Evolutionary conservation across 495 filamentous ascomycete genomes (phyloP).

Genomic region (Penicillium macrosclerotiorum): DNA sequence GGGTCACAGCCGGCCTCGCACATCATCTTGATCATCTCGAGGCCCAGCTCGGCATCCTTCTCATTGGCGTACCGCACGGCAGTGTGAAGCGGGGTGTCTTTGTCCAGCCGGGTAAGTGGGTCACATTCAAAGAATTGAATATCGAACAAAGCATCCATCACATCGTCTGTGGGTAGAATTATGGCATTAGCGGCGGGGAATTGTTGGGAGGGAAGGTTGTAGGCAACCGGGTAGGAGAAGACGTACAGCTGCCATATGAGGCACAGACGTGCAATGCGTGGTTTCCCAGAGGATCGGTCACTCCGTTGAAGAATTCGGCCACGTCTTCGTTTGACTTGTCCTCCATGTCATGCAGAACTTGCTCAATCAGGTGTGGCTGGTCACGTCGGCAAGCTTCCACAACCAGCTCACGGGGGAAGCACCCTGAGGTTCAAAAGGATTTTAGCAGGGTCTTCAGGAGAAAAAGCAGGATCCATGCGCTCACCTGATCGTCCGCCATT

Average conservation of each 20-base stretch:
- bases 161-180: conserved; percentile 60
- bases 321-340: conserved; percentile 52
- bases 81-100: conserved; percentile 87
- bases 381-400: conserved; percentile 93
- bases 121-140: conserved; percentile 94
- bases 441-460: conserved; percentile 10
- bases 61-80: conserved; percentile 82
- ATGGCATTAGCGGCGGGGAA: neutral
- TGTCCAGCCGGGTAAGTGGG: conserved; percentile 73
- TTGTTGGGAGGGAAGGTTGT: neutral
- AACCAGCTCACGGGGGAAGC: conserved; percentile 81
- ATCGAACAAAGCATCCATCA: conserved; percentile 89
- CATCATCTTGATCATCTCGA: conserved; percentile 79
- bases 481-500: conserved; percentile 47
- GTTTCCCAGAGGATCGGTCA: conserved; percentile 81
- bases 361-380: conserved; percentile 77
- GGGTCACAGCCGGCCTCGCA: conserved; percentile 88
- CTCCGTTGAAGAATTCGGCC: conserved; percentile 75
- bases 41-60: conserved; percentile 61
- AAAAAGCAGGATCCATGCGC: conserved; percentile 7
- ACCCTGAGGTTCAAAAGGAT: conserved; percentile 57
- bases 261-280: conserved; percentile 88
- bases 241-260: conserved; percentile 77
- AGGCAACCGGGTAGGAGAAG: neutral
- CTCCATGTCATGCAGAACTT: conserved; percentile 46